These are phyloP conservation scores for Nyctanthes arbortristis DNA, from an alignment of 257 asterid species.

Conservation along the genomic window DNA sequence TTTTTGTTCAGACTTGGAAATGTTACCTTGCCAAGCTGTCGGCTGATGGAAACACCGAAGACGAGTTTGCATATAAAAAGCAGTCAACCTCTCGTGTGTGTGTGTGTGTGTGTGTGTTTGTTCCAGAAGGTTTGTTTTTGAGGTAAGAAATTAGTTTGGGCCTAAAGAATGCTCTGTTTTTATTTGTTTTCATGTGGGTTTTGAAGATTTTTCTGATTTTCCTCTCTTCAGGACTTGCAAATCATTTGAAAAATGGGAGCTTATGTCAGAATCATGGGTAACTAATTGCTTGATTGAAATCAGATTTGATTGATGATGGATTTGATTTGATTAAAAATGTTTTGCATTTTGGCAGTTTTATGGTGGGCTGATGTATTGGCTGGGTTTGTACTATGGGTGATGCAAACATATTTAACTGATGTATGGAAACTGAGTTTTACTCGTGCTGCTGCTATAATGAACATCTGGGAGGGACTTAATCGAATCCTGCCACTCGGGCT, in stretches of 20 bases:
- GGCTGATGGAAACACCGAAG: neutral
- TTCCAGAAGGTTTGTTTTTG: neutral
- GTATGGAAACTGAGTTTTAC: constrained; percentile 63
- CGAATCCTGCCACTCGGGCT: constrained; percentile 39
- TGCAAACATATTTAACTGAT: constrained; percentile 61
- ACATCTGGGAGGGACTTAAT: constrained; percentile 46
- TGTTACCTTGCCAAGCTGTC: neutral
- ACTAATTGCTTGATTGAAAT: neutral
- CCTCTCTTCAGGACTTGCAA: neutral
- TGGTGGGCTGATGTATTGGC: constrained; percentile 32
- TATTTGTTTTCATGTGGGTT: neutral
- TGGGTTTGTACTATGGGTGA: constrained; percentile 43
- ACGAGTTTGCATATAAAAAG: neutral
- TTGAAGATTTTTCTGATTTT: neutral
- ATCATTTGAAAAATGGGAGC: constrained; percentile 29
- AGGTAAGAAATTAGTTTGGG: neutral
- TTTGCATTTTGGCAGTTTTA: constrained; percentile 31
- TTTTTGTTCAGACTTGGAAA: neutral
- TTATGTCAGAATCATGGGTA: constrained; percentile 44
- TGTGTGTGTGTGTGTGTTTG: neutral
- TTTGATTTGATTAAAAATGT: neutral
- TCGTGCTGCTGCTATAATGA: constrained; percentile 55
- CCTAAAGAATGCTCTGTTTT: neutral
- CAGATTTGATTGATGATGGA: neutral
- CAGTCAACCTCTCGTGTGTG: neutral